A percentile compares a stretch with the other conserved stretches of the same genome.
Evolutionary conservation across 164 flowering plant genomes (phyloP).

Genomic region (Tetracentron sinense): DNA sequence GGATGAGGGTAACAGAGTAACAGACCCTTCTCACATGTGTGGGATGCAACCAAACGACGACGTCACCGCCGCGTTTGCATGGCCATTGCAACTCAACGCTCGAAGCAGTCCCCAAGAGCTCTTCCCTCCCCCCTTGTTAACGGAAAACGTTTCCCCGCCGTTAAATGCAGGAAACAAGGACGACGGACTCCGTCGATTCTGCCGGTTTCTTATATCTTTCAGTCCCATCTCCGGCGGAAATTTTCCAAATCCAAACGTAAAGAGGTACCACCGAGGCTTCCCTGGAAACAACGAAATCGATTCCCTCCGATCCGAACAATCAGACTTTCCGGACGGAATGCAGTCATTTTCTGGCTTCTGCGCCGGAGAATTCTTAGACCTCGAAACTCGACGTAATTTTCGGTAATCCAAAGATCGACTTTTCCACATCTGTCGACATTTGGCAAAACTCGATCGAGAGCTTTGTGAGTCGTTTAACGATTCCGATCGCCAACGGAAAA

Average conservation of each 20-base stretch:
- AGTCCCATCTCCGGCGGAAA: constrained; percentile 68
- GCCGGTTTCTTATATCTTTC: constrained; percentile 54
- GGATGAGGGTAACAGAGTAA: too few species aligned
- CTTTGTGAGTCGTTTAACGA: constrained; percentile 28
- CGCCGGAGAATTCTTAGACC: background rate
- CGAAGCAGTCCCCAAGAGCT: constrained; percentile 42
- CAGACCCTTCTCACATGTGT: constrained; percentile 8
- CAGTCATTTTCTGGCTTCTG: constrained; percentile 4
- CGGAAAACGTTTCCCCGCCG: constrained; percentile 9
- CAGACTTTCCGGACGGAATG: constrained; percentile 9
- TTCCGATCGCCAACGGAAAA: constrained; percentile 27
- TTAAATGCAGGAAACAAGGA: constrained; percentile 15
- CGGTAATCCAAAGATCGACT: constrained; percentile 36
- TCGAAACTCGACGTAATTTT: constrained; percentile 24
- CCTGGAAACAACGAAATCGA: background rate
- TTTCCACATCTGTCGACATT: constrained; percentile 14
- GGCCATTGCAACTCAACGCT: constrained; percentile 52
- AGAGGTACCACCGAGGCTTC: constrained; percentile 31
- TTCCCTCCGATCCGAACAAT: background rate
- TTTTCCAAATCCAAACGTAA: constrained; percentile 45
- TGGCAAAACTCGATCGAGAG: constrained; percentile 13
- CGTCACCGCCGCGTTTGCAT: constrained; percentile 37
- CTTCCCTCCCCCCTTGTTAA: constrained; percentile 16
- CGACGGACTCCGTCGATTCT: constrained; percentile 34
- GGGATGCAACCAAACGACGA: constrained; percentile 29